These are phyloP conservation scores for Amanita pseudoporphyria DNA, from an alignment of 768 basidiomycete species.

Conservation along the genomic window DNA sequence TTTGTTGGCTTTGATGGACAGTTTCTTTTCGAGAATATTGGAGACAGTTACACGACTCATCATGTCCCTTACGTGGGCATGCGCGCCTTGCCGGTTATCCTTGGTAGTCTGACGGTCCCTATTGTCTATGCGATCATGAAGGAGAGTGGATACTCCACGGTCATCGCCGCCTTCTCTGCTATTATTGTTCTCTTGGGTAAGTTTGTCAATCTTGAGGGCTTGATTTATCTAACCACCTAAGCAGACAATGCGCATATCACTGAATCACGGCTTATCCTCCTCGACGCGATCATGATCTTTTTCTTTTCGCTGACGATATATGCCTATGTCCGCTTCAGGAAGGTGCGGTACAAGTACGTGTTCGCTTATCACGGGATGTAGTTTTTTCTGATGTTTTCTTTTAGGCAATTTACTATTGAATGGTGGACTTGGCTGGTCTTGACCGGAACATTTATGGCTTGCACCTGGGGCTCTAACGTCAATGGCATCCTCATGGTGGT, in stretches of 20 bases:
- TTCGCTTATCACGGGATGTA: background rate
- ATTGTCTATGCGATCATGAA: conserved; percentile 96
- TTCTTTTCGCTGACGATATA: conserved; percentile 95
- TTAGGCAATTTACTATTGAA: conserved; percentile 73
- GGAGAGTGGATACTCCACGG: conserved; percentile 90
- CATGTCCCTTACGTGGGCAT: conserved; percentile 94
- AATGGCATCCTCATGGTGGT: conserved; percentile 90
- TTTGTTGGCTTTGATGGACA: conserved; percentile 94
- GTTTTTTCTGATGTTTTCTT: conserved; percentile 2
- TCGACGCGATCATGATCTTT: conserved; percentile 90
- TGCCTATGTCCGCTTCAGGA: conserved; percentile 88
- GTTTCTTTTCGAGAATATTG: conserved; percentile 91
- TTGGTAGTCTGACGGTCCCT: conserved; percentile 85
- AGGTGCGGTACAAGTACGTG: conserved; percentile 77
- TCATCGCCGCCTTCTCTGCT: conserved; percentile 88
- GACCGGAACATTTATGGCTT: conserved; percentile 93
- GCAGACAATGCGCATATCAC: conserved; percentile 95
- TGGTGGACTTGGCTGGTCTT: conserved; percentile 96
- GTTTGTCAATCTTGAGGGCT: conserved; percentile 17
- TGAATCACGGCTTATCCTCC: conserved; percentile 92
- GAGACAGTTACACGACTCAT: conserved; percentile 79
- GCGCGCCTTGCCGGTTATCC: conserved; percentile 84
- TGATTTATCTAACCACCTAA: background rate
- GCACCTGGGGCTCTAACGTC: conserved; percentile 96
- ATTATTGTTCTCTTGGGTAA: conserved; percentile 78